These are phyloP conservation scores for Pythium aristosporum DNA, from an alignment of 352 stramenopile genomes.

Conservation along the genomic window DNA sequence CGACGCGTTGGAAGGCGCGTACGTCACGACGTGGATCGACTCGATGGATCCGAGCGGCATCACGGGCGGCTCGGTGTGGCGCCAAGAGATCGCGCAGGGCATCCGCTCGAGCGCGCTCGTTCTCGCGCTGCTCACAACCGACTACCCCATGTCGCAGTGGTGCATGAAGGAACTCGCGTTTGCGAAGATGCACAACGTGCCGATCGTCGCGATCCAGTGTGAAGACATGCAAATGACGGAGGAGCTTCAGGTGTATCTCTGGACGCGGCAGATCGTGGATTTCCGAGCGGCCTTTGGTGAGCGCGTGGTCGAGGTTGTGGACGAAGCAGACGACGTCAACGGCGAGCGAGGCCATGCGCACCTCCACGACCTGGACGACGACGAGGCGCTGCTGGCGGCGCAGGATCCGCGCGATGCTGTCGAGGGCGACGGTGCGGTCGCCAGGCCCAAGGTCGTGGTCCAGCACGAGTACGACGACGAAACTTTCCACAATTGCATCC, in stretches of 20 bases:
- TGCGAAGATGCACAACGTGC: constrained; percentile 82
- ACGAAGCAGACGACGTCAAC: constrained; percentile 13
- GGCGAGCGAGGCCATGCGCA: constrained; percentile 20
- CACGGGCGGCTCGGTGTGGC: constrained; percentile 73
- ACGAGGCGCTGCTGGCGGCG: constrained; percentile 19
- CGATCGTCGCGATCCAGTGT: constrained; percentile 82
- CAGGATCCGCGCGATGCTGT: constrained; percentile 27
- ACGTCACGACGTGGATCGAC: constrained; percentile 86
- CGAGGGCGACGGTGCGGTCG: constrained; percentile 16
- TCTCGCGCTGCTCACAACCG: constrained; percentile 66
- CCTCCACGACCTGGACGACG: constrained; percentile 8
- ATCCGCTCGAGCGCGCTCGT: constrained; percentile 78
- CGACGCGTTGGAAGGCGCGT: constrained; percentile 61
- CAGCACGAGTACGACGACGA: constrained; percentile 59
- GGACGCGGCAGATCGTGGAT: constrained; percentile 82
- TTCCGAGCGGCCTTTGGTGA: constrained; percentile 50
- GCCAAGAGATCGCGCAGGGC: constrained; percentile 76
- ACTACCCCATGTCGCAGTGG: constrained; percentile 79
- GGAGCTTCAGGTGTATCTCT: constrained; percentile 85
- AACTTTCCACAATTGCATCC: constrained; percentile 60
- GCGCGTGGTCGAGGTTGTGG: constrained; percentile 21
- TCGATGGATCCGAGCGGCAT: constrained; percentile 83
- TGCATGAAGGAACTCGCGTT: constrained; percentile 89
- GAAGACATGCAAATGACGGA: constrained; percentile 82
- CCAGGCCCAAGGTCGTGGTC: constrained; percentile 24